Evolutionary conservation across 2,329 filamentous ascomycete species (phyloP).

Genomic region (Dothidotthia symphoricarpi): DNA sequence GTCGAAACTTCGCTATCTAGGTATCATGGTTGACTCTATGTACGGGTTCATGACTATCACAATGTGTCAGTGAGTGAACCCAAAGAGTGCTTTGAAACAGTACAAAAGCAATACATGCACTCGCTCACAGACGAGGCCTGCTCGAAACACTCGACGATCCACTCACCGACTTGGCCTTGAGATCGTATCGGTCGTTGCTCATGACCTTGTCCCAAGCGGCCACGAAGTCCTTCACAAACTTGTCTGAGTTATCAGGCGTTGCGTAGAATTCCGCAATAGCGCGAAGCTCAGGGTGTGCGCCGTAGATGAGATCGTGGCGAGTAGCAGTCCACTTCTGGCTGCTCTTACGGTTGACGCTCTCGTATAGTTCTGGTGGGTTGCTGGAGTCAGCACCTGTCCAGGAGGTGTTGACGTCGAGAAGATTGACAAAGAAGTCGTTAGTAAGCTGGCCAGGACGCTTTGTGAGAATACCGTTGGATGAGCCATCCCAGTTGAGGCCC

Average conservation of each 20-base stretch:
- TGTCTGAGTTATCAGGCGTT: constrained; percentile 57
- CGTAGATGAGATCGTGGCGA: constrained; percentile 68
- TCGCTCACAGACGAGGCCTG: constrained; percentile 26
- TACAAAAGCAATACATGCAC: constrained; percentile 12
- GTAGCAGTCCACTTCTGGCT: constrained; percentile 68
- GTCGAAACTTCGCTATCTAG: constrained; percentile 12
- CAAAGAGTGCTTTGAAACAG: constrained; percentile 10
- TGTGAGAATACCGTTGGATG: constrained; percentile 66
- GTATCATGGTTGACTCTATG: constrained; percentile 19
- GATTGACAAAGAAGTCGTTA: constrained; percentile 80
- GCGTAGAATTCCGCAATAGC: constrained; percentile 70
- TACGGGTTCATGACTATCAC: constrained; percentile 23
- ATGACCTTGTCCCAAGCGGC: constrained; percentile 72
- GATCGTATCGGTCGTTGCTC: constrained; percentile 69
- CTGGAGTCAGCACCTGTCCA: constrained; percentile 59
- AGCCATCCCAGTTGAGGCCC: constrained; percentile 70
- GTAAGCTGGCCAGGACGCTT: constrained; percentile 65
- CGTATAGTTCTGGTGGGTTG: constrained; percentile 54
- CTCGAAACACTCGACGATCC: constrained; percentile 24
- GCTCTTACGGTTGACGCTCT: constrained; percentile 64
- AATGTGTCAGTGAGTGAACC: constrained; percentile 18
- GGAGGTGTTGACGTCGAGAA: constrained; percentile 64
- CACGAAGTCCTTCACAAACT: constrained; percentile 71
- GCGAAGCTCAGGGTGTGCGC: constrained; percentile 71
- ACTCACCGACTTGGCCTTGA: constrained; percentile 36